phyloP scores from a whole-genome alignment of 1,284 basidiomycete genomes.

The Cutaneotrichosporon sp. region DNA sequence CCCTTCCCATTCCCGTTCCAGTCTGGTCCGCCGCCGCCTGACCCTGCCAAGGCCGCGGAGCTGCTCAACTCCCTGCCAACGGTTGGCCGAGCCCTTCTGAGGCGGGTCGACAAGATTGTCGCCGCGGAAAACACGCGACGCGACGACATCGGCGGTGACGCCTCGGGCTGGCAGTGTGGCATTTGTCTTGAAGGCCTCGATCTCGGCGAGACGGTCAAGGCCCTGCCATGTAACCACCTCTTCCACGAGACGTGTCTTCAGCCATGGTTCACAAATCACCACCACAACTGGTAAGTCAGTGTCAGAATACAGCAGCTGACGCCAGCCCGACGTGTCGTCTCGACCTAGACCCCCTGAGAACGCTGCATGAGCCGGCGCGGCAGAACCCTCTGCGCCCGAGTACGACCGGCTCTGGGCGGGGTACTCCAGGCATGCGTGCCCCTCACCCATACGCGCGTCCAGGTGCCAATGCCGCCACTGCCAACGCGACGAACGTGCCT shows the following conservation, averaged over 20 bases:
- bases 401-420: conserved; percentile 19
- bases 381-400: conserved; percentile 25
- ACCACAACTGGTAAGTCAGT: conserved; percentile 44
- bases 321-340: conserved; percentile 45
- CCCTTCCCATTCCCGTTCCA: conserved; percentile 10
- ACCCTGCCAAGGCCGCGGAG: conserved; percentile 41
- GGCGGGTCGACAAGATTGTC: conserved; percentile 34
- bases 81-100: conserved; percentile 28
- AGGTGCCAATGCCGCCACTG: not conserved
- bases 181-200: conserved; percentile 40
- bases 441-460: conserved; percentile 28
- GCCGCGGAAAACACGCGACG: conserved; percentile 31
- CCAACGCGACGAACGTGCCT: no score
- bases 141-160: conserved; percentile 18
- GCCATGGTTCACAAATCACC: conserved; percentile 44
- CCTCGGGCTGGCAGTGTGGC: conserved; percentile 41
- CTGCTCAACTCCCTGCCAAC: conserved; percentile 36
- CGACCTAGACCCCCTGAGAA: conserved; percentile 45
- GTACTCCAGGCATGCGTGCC: conserved; percentile 8
- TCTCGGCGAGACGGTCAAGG: conserved; percentile 34
- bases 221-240: conserved; percentile 47
- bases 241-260: conserved; percentile 43
- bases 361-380: conserved; percentile 28
- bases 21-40: conserved; percentile 10
- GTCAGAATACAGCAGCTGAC: not conserved